Percentiles rank a stretch among this genome's conserved stretches.
Evolutionary conservation across 2,329 filamentous ascomycete genomes (phyloP).

Genomic region (Ophiognomonia clavigignenti-juglandacearum): DNA sequence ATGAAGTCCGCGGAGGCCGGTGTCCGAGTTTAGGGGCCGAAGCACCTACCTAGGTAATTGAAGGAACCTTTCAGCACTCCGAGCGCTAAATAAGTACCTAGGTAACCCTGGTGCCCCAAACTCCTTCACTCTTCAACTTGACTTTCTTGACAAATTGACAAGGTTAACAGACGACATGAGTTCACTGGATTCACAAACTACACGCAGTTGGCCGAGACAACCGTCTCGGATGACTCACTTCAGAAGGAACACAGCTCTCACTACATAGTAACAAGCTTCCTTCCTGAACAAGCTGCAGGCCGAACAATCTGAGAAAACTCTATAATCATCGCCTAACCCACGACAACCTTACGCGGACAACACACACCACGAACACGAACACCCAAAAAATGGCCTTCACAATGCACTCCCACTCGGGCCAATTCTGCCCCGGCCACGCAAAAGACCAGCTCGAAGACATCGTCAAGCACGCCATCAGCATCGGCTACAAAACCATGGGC

Average conservation of each 20-base stretch:
- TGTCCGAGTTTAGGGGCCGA: no score
- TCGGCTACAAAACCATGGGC: slow-evolving; percentile 77
- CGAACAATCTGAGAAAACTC: no score
- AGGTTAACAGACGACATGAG: not conserved
- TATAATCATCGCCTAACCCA: not conserved
- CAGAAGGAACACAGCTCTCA: no score
- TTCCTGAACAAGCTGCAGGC: no score
- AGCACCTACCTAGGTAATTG: no score
- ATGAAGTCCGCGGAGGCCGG: no score
- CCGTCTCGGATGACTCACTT: not conserved
- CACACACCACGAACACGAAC: no score
- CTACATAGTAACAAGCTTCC: no score
- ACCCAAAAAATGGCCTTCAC: slow-evolving; percentile 80
- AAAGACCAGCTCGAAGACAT: slow-evolving; percentile 80
- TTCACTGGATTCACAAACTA: not conserved
- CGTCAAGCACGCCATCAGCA: slow-evolving; percentile 69
- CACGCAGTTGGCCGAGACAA: not conserved
- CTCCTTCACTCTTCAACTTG: not conserved
- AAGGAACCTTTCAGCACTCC: no score
- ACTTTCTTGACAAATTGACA: not conserved
- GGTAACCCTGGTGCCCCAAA: not conserved
- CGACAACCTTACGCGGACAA: no score
- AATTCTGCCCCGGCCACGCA: slow-evolving; percentile 92
- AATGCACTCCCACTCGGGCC: slow-evolving; percentile 95
- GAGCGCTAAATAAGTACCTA: not conserved